These are phyloP conservation scores for Funneliformis mosseae DNA, from an alignment of 192 early-diverging fungal genomes.

Conservation along the genomic window DNA sequence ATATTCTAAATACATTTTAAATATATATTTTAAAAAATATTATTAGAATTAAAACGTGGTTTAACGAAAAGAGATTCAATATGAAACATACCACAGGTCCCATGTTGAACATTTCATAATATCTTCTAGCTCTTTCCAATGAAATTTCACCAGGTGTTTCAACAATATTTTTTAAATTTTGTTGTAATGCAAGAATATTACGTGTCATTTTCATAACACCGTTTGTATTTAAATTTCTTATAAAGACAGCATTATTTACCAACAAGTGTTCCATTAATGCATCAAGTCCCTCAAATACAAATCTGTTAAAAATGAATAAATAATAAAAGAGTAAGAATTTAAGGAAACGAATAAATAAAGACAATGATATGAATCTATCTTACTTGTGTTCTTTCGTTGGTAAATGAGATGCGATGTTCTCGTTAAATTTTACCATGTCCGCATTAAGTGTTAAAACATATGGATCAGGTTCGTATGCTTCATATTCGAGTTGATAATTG, in stretches of 20 bases:
- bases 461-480: conserved; percentile 81
- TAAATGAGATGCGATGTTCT: conserved; percentile 64
- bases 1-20: conserved; percentile 51
- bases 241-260: conserved; percentile 65
- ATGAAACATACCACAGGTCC: conserved; percentile 49
- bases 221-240: conserved; percentile 66
- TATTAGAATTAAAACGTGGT: neutral
- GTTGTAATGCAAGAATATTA: conserved; percentile 85
- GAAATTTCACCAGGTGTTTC: conserved; percentile 62
- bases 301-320: conserved; percentile 43
- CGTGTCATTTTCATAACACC: conserved; percentile 79
- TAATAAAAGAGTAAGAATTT: neutral
- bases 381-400: conserved; percentile 65
- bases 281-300: conserved; percentile 84
- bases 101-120: conserved; percentile 73
- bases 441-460: conserved; percentile 83
- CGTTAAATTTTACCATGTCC: conserved; percentile 77
- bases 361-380: neutral
- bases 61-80: neutral
- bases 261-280: conserved; percentile 72
- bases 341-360: neutral
- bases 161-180: conserved; percentile 82
- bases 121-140: conserved; percentile 69
- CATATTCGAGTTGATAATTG: conserved; percentile 76
- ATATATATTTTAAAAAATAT: conserved; percentile 29